A percentile compares a stretch with the other conserved stretches of the same genome.
Evolutionary conservation across 2,329 filamentous ascomycete genomes (phyloP).

Genomic region (Geoglossum cookeanum): DNA sequence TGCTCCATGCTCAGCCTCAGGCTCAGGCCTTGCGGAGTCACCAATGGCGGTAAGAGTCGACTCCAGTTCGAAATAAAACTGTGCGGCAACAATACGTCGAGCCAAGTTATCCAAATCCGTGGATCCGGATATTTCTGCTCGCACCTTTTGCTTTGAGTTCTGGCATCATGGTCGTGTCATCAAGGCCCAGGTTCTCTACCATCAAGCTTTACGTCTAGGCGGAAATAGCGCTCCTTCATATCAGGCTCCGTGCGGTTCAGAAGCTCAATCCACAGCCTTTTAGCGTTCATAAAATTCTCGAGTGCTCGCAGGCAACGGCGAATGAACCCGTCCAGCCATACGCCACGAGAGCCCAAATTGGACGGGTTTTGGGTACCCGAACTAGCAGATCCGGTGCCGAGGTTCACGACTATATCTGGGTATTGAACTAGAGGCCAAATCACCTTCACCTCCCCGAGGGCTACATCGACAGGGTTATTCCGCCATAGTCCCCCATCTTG

Average conservation of each 20-base stretch:
- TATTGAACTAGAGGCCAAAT: conserved; percentile 8
- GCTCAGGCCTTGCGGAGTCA: too few species aligned
- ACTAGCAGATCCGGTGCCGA: conserved; percentile 8
- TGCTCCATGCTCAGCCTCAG: neutral
- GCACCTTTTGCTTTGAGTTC: conserved; percentile 9
- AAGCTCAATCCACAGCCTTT: neutral
- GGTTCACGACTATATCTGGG: conserved; percentile 11
- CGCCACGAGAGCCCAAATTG: conserved; percentile 3
- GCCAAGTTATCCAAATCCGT: conserved; percentile 10
- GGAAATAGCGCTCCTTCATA: conserved; percentile 7
- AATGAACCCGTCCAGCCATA: conserved; percentile 10
- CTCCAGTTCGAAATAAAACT: conserved; percentile 13
- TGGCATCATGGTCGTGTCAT: conserved; percentile 9
- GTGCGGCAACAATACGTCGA: conserved; percentile 10
- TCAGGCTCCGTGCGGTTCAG: neutral
- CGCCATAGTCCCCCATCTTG: conserved; percentile 11
- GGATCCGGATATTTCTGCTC: conserved; percentile 7
- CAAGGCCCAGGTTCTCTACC: neutral
- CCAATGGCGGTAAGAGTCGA: neutral
- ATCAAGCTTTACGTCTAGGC: conserved; percentile 12
- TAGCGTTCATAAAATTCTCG: conserved; percentile 8
- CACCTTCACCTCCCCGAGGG: conserved; percentile 10
- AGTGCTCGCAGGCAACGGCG: conserved; percentile 9
- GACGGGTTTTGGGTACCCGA: conserved; percentile 3
- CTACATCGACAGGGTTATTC: conserved; percentile 11